A percentile compares a stretch with the other conserved stretches of the same genome.
Conservation (phyloP, 192 early-diverging fungal species). For the Thoreauomyces humboldtii region DNA sequence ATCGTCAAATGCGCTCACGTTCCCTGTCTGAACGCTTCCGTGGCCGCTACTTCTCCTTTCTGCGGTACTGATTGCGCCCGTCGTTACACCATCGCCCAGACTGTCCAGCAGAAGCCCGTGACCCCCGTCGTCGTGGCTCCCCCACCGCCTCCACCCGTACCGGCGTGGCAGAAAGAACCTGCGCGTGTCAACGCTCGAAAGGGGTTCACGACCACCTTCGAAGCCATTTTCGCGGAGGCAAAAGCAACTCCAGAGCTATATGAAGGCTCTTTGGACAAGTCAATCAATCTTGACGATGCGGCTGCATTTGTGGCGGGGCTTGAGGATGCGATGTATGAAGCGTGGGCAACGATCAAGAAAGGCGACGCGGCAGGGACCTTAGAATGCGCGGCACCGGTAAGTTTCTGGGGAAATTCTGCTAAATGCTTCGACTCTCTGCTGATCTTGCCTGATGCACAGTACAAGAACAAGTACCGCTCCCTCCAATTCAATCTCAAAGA, state of each 20-base stretch:
- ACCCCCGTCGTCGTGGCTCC: neutral
- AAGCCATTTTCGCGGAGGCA: constrained; percentile 19
- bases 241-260: constrained; percentile 7
- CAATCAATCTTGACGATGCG: constrained; percentile 21
- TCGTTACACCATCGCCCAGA: too few species aligned
- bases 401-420: neutral
- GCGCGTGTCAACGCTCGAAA: constrained; percentile 25
- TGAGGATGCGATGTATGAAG: constrained; percentile 42
- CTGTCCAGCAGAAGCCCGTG: too few species aligned
- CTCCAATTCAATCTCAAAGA: constrained; percentile 54
- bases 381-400: constrained; percentile 13
- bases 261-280: neutral
- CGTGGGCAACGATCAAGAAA: neutral
- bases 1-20: too few species aligned
- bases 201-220: constrained; percentile 30
- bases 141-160: neutral
- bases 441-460: constrained; percentile 9
- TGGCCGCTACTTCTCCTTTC: too few species aligned
- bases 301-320: constrained; percentile 28
- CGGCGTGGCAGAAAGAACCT: constrained; percentile 30
- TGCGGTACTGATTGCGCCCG: too few species aligned
- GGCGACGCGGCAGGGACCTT: neutral
- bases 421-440: neutral
- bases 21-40: too few species aligned
- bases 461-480: constrained; percentile 43